Percentiles rank a stretch among this genome's conserved stretches.
Conservation (phyloP, 2,329 filamentous ascomycete species). For the Cercospora citrullina region DNA sequence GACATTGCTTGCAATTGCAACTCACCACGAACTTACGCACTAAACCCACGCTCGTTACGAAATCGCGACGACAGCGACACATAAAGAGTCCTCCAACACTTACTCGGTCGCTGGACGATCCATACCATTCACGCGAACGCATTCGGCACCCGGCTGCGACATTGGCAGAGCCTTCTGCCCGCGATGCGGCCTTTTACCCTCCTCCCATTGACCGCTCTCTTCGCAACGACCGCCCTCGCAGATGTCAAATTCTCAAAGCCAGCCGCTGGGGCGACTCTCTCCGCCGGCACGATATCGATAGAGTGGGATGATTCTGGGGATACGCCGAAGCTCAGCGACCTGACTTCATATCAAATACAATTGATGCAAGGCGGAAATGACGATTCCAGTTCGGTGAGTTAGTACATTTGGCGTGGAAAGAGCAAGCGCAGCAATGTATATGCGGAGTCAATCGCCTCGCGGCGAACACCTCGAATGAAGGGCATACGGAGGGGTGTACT, state of each 20-base stretch:
- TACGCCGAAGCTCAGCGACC: slow-evolving; percentile 51
- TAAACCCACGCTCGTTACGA: not conserved
- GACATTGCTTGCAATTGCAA: slow-evolving; percentile 1
- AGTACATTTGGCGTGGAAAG: not conserved
- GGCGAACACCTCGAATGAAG: not conserved
- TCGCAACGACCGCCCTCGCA: slow-evolving; percentile 50
- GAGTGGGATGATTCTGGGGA: slow-evolving; percentile 59
- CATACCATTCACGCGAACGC: not conserved
- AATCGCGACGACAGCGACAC: not conserved
- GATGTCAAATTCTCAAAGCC: slow-evolving; percentile 58
- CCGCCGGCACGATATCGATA: slow-evolving; percentile 55
- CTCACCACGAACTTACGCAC: not conserved
- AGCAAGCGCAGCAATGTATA: not conserved
- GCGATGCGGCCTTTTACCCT: slow-evolving; percentile 15
- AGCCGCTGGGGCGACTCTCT: slow-evolving; percentile 51
- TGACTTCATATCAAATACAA: slow-evolving; percentile 58
- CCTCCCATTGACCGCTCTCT: slow-evolving; percentile 31
- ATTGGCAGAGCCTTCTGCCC: not conserved
- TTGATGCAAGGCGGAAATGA: slow-evolving; percentile 62
- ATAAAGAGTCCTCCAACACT: not conserved
- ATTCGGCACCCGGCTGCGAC: not conserved
- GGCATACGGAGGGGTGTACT: not conserved
- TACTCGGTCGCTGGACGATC: not conserved
- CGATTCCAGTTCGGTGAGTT: slow-evolving; percentile 48
- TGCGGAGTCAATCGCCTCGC: not conserved